Base-by-base conservation (phyloP, 2,329 filamentous ascomycete species). In the Colletotrichum siamense region DNA sequence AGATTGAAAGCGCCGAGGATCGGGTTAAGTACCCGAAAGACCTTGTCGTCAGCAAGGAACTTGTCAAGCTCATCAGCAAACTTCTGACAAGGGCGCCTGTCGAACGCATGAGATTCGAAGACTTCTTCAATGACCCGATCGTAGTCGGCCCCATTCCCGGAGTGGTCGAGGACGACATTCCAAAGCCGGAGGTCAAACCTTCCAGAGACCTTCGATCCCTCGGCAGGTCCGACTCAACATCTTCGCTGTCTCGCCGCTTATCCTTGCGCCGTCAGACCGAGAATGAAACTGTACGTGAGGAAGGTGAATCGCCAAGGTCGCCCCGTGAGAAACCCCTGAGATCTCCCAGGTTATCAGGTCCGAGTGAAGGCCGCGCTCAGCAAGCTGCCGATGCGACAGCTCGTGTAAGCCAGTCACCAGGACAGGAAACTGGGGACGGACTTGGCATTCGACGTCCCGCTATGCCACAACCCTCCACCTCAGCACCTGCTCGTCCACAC, bases 1-100 rank as follows among this genome's bases (percentile, higher is more conserved):
- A 95, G 87, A 99, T 99, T 79, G 96, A 99, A 84, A 94, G 94
- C 76, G 93, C 94, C 22, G 94, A 98, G 78, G 96, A 99, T 82
- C 89, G 92, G 77, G 98, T 99, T 84, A 92, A 91, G 78, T 99
- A 99, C 79, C 92, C 94, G 0, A 91, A 92, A 79, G 94, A 96
- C 66, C 91, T 92, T 36, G 88, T 91, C 65, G 91, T 95, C 76
- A 96, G 92, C 79, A 86, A 93, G 64, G 94, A 94, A 12, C 92
- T 98, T 86, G 98, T 98, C 84, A 89, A 90, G 26, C 87, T 98
- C 22, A 96, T 98, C 75, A 92, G 95, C 59, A 90, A 90, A 52
- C 89, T 99, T 18, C 87, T 99, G 78, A 98, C 96, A 87, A 92
- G 95, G 75, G 96, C 93, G 76, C 95, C 97, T 0, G 92, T 95